These are phyloP conservation scores for Sphagnum tenellum DNA, from an alignment of 225 moss, liverwort and hornwort species.

Conservation along the genomic window DNA sequence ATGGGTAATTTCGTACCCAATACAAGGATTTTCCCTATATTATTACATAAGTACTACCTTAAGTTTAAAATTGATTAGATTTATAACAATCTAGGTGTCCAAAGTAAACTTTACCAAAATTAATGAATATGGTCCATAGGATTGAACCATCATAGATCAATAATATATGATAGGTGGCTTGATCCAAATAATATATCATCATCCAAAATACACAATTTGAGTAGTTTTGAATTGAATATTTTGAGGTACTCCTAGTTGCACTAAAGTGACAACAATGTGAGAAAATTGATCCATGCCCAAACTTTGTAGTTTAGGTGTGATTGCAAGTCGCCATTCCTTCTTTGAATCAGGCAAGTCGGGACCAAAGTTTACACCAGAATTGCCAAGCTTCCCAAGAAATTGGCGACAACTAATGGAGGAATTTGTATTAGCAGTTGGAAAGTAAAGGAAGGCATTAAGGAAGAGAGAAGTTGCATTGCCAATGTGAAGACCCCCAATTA, in stretches of 20 bases:
- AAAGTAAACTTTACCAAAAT: too few relatives aligned
- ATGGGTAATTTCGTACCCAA: too few relatives aligned
- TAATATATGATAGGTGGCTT: too few relatives aligned
- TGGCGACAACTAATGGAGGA: constrained; percentile 4
- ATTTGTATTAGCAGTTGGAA: neutral
- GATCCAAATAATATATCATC: too few relatives aligned
- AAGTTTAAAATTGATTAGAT: too few relatives aligned
- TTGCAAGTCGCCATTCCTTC: constrained; percentile 13
- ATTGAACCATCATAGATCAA: too few relatives aligned
- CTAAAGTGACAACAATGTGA: constrained; percentile 26
- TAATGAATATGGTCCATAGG: too few relatives aligned
- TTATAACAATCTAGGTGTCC: too few relatives aligned
- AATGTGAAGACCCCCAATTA: constrained; percentile 8
- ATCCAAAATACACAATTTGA: too few relatives aligned
- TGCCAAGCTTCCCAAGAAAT: constrained; percentile 7
- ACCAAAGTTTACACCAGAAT: constrained; percentile 1
- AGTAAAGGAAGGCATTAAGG: constrained; percentile 14
- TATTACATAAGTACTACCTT: too few relatives aligned
- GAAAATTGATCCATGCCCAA: neutral
- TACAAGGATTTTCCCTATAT: too few relatives aligned
- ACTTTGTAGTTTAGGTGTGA: constrained; percentile 6
- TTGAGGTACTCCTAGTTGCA: constrained; percentile 1
- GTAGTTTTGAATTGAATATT: too few relatives aligned
- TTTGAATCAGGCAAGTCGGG: constrained; percentile 1
- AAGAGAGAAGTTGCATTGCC: fast-evolving